Percentiles rank a stretch among this genome's conserved stretches.
Evolutionary conservation across 2,329 filamentous ascomycete genomes (phyloP).

Genomic region (Fusarium sp.): DNA sequence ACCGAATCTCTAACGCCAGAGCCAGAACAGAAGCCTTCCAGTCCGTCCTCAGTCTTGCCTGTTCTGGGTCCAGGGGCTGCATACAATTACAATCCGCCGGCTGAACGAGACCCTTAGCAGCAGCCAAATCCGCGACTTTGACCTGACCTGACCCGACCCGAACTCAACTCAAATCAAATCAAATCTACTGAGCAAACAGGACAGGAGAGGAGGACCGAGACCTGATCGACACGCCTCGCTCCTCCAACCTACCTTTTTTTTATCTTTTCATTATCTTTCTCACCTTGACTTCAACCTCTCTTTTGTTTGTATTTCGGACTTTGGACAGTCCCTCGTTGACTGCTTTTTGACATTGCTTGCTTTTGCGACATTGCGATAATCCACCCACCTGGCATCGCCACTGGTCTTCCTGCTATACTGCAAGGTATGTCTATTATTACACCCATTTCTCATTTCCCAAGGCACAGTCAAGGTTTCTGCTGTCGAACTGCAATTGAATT

Average conservation of each 20-base stretch:
- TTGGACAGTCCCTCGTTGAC: conserved; percentile 11
- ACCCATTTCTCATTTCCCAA: conserved; percentile 15
- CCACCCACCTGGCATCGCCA: conserved; percentile 18
- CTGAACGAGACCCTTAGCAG: conserved; percentile 31
- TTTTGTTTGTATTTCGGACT: conserved; percentile 16
- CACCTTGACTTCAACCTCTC: conserved; percentile 11
- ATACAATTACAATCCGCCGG: conserved; percentile 27
- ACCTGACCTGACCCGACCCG: background rate
- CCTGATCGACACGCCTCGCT: conserved; percentile 27
- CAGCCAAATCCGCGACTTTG: conserved; percentile 10
- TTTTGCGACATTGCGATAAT: conserved; percentile 32
- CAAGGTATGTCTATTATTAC: conserved; percentile 36
- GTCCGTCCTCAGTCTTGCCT: conserved; percentile 10
- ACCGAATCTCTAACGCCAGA: background rate
- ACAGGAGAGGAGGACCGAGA: conserved; percentile 10
- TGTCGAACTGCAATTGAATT: conserved; percentile 25
- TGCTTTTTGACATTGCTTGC: conserved; percentile 20
- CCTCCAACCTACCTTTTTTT: conserved; percentile 5
- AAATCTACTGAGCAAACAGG: conserved; percentile 13
- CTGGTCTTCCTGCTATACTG: conserved; percentile 19
- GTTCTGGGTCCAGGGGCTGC: conserved; percentile 35
- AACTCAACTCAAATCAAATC: background rate
- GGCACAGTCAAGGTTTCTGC: conserved; percentile 9
- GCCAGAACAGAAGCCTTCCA: conserved; percentile 30
- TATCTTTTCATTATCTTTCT: background rate